A percentile compares a stretch with the other conserved stretches of the same genome.
Conservation (phyloP, 805 yeast species). For the Candida xiaguanensis region DNA sequence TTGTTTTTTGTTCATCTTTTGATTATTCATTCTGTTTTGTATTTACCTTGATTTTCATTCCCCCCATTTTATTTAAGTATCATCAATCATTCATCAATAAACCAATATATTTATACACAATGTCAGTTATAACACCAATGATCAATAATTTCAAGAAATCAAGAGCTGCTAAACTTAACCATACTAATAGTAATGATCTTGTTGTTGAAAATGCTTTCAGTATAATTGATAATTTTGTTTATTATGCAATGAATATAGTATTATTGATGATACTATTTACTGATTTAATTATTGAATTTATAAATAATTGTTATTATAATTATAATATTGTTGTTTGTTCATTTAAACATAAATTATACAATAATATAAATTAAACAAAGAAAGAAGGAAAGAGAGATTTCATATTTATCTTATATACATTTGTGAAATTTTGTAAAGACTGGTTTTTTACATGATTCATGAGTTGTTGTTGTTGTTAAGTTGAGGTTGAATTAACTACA, state of each 20-base stretch:
- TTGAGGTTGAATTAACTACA: too few species aligned
- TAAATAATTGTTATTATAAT: conserved; percentile 10
- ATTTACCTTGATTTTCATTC: too few species aligned
- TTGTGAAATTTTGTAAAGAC: background rate
- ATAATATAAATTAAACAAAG: conserved; percentile 10
- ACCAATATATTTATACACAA: too few species aligned
- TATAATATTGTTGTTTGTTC: conserved; percentile 11
- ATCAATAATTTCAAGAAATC: conserved; percentile 2
- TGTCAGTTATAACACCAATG: conserved; percentile 5
- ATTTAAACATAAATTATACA: conserved; percentile 10
- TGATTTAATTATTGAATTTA: conserved; percentile 8
- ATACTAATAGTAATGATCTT: background rate
- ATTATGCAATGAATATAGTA: conserved; percentile 8
- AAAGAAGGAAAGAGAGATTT: too few species aligned
- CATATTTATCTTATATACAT: too few species aligned
- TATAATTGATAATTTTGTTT: conserved; percentile 4
- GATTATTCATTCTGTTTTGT: too few species aligned
- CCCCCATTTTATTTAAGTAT: too few species aligned
- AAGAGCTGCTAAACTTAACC: background rate
- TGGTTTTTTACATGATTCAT: too few species aligned
- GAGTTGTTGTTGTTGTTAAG: too few species aligned
- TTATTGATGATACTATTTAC: conserved; percentile 7
- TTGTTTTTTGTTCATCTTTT: too few species aligned
- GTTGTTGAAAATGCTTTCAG: conserved; percentile 6
- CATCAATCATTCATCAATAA: too few species aligned